Conservation (phyloP, 1,284 basidiomycete species). For the Exobasidium cylindrosporum region DNA sequence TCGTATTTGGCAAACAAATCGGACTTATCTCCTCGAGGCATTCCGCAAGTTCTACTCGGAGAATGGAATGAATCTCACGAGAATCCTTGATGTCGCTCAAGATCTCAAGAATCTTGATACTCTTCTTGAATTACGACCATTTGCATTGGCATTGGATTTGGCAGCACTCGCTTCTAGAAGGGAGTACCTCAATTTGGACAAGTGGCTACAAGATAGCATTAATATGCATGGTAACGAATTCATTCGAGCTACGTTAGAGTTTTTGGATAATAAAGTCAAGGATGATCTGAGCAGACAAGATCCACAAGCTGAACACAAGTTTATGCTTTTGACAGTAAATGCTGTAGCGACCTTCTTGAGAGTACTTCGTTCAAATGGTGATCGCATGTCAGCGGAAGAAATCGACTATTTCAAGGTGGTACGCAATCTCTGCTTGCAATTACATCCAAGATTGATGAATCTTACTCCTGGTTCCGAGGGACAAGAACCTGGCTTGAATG, state of each 20-base stretch:
- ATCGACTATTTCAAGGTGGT: slow-evolving; percentile 86
- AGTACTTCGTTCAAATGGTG: slow-evolving; percentile 49
- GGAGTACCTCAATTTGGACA: slow-evolving; percentile 91
- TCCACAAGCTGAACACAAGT: slow-evolving; percentile 50
- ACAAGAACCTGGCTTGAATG: slow-evolving; percentile 84
- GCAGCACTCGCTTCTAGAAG: slow-evolving; percentile 86
- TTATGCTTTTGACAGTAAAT: slow-evolving; percentile 49
- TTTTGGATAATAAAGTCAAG: slow-evolving; percentile 50
- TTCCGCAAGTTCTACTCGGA: slow-evolving; percentile 89
- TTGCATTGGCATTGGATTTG: slow-evolving; percentile 75
- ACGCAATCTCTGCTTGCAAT: slow-evolving; percentile 87
- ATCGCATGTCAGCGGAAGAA: slow-evolving; percentile 63
- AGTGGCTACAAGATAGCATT: slow-evolving; percentile 89
- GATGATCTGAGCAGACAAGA: slow-evolving; percentile 50
- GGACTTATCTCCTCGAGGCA: slow-evolving; percentile 76
- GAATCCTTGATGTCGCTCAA: slow-evolving; percentile 90
- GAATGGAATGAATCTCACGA: slow-evolving; percentile 85
- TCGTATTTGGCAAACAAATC: slow-evolving; percentile 87
- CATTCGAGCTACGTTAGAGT: slow-evolving; percentile 64
- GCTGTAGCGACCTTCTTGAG: slow-evolving; percentile 51
- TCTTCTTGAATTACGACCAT: slow-evolving; percentile 79
- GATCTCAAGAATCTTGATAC: slow-evolving; percentile 89
- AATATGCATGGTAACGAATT: slow-evolving; percentile 75
- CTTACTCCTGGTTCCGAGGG: slow-evolving; percentile 78
- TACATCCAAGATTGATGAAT: slow-evolving; percentile 94